These are phyloP conservation scores for Globisporangium mamillatum DNA, from an alignment of 352 stramenopile species.

Conservation along the genomic window DNA sequence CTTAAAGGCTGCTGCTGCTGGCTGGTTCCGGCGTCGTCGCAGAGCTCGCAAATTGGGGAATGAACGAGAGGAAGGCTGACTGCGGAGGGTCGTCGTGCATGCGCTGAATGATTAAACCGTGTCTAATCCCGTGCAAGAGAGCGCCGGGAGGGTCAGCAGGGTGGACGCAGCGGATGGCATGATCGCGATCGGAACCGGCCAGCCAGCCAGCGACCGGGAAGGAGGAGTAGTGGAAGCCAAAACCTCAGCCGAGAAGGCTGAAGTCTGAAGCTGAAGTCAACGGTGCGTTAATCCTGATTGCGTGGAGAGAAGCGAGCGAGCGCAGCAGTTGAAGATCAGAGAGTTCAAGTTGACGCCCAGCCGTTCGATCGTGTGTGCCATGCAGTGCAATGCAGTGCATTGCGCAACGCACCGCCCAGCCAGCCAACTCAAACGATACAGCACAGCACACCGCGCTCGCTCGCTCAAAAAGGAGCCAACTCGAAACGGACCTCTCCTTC, in stretches of 20 bases:
- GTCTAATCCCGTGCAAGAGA: conserved; percentile 2
- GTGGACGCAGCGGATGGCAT: not conserved
- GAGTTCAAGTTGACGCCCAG: not conserved
- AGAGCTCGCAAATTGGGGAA: not conserved
- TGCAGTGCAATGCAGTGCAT: not conserved
- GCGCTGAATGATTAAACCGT: not conserved
- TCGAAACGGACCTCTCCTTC: not conserved
- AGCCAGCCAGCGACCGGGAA: not conserved
- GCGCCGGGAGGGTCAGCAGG: not conserved
- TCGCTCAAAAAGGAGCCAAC: not conserved
- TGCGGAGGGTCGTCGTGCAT: not conserved
- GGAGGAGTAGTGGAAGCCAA: not conserved
- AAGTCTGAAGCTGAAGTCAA: not conserved
- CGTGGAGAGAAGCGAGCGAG: not conserved
- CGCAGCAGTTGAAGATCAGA: not conserved
- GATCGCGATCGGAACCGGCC: not conserved
- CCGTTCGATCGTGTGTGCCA: not conserved
- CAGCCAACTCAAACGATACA: not conserved
- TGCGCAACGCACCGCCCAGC: too few species aligned
- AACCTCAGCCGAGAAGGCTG: not conserved
- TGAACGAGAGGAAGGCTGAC: not conserved
- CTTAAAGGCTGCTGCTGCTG: not conserved
- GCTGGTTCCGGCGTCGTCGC: not conserved
- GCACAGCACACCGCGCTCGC: not conserved
- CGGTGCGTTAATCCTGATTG: not conserved